Evolutionary conservation across 2,329 filamentous ascomycete species (phyloP).

Genomic region (Elsinoe ampelina): DNA sequence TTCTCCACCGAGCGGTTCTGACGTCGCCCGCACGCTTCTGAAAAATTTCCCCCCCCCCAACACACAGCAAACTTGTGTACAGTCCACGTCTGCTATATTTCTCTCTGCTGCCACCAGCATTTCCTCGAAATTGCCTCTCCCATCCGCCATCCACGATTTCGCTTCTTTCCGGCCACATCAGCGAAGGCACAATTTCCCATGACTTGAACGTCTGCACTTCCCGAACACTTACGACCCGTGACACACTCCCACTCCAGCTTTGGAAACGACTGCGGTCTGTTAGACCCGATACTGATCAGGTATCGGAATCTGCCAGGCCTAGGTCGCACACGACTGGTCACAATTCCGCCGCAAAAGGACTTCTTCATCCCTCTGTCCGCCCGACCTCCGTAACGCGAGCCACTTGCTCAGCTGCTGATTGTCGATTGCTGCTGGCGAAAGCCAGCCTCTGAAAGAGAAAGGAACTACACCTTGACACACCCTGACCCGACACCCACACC

Average conservation of each 20-base stretch:
- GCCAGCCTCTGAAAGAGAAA: conserved; percentile 59
- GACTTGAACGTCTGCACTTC: neutral
- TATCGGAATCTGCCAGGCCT: conserved; percentile 74
- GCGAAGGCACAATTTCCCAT: neutral
- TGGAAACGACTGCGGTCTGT: conserved; percentile 37
- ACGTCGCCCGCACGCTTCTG: conserved; percentile 8
- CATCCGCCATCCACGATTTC: neutral
- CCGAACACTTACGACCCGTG: neutral
- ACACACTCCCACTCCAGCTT: too few relatives aligned
- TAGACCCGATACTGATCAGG: conserved; percentile 74
- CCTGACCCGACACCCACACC: conserved; percentile 4
- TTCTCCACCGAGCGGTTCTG: neutral
- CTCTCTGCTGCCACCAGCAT: neutral
- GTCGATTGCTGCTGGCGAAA: conserved; percentile 68
- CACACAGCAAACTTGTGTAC: conserved; percentile 1
- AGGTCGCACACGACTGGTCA: conserved; percentile 57
- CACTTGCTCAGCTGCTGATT: conserved; percentile 48
- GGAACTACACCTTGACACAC: conserved; percentile 34
- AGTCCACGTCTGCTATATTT: neutral
- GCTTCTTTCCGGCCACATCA: neutral
- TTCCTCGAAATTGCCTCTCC: neutral
- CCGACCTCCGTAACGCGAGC: conserved; percentile 82
- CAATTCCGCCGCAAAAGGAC: conserved; percentile 77
- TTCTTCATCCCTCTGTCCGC: conserved; percentile 74
- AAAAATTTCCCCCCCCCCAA: conserved; percentile 6